These are phyloP conservation scores for Pleurotus salmoneostramineus DNA, from an alignment of 768 basidiomycete genomes.

Conservation along the genomic window DNA sequence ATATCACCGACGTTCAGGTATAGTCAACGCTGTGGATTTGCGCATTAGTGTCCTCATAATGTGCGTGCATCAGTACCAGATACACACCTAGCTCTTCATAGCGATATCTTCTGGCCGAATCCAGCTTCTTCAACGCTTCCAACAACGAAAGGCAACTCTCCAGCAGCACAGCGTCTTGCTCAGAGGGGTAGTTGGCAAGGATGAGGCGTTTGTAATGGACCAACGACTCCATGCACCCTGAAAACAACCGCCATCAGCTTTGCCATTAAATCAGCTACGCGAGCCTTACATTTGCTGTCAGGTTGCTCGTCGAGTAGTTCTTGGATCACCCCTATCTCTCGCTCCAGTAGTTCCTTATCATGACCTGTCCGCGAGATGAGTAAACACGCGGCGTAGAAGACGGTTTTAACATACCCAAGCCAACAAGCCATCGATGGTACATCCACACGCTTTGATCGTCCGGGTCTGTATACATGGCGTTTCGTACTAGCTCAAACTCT, in stretches of 20 bases:
- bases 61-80: no score
- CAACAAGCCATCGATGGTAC: constrained; percentile 97
- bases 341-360: constrained; percentile 49
- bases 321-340: constrained; percentile 77
- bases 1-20: no score
- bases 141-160: constrained; percentile 50
- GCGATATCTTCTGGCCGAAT: constrained; percentile 60
- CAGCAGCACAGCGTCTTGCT: constrained; percentile 24
- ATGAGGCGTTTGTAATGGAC: constrained; percentile 80
- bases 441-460: constrained; percentile 97
- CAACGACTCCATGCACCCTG: constrained; percentile 95
- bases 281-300: constrained; percentile 80
- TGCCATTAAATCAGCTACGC: neutral
- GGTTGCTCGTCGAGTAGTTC: constrained; percentile 87
- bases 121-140: constrained; percentile 53
- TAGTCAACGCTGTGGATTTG: no score
- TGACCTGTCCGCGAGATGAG: constrained; percentile 40
- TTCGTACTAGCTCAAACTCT: constrained; percentile 93
- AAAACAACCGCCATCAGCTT: neutral
- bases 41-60: no score
- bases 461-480: constrained; percentile 96
- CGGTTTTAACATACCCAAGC: constrained; percentile 47
- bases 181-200: constrained; percentile 38
- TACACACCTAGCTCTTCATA: constrained; percentile 64
- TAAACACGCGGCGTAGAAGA: neutral